Conservation (phyloP, 2,329 filamentous ascomycete genomes). For the Nigrospora oryzae region DNA sequence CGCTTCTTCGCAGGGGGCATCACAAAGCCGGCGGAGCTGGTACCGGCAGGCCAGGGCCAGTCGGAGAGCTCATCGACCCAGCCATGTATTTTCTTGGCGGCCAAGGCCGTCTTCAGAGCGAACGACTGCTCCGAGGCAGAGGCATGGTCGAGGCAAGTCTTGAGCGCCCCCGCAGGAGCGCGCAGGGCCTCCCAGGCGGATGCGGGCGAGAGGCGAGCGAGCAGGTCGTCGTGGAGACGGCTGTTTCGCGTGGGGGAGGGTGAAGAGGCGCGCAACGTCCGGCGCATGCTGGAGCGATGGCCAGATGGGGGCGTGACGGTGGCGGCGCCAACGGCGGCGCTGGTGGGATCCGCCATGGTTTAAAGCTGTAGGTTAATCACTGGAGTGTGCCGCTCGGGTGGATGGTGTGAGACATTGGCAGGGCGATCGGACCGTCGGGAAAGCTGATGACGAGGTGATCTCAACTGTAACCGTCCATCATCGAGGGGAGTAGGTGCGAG, state of each 20-base stretch:
- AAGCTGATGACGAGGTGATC: background rate
- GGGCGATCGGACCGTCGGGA: background rate
- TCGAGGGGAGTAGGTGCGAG: background rate
- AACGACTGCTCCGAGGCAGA: slow-evolving; percentile 62
- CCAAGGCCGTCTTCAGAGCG: slow-evolving; percentile 60
- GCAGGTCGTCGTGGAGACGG: slow-evolving; percentile 44
- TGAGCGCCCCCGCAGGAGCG: slow-evolving; percentile 41
- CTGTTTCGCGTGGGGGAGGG: slow-evolving; percentile 38
- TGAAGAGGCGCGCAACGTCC: slow-evolving; percentile 28
- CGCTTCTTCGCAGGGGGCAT: slow-evolving; percentile 31
- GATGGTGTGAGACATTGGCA: slow-evolving; percentile 4
- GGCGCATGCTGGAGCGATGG: slow-evolving; percentile 26
- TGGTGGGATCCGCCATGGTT: slow-evolving; percentile 22
- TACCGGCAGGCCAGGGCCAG: slow-evolving; percentile 47
- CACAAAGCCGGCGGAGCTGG: slow-evolving; percentile 46
- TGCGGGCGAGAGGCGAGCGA: slow-evolving; percentile 52
- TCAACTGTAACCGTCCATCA: slow-evolving; percentile 1
- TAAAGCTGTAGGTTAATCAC: slow-evolving; percentile 14
- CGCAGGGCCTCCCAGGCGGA: slow-evolving; percentile 53
- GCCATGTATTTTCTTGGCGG: slow-evolving; percentile 61
- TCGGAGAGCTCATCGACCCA: slow-evolving; percentile 65
- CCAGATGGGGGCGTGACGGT: slow-evolving; percentile 22
- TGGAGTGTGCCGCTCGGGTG: background rate
- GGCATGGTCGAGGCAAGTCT: slow-evolving; percentile 52
- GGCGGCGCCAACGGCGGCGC: slow-evolving; percentile 8